Base-by-base conservation (phyloP, 2,329 filamentous ascomycete species). In the Penicillium sp. region DNA sequence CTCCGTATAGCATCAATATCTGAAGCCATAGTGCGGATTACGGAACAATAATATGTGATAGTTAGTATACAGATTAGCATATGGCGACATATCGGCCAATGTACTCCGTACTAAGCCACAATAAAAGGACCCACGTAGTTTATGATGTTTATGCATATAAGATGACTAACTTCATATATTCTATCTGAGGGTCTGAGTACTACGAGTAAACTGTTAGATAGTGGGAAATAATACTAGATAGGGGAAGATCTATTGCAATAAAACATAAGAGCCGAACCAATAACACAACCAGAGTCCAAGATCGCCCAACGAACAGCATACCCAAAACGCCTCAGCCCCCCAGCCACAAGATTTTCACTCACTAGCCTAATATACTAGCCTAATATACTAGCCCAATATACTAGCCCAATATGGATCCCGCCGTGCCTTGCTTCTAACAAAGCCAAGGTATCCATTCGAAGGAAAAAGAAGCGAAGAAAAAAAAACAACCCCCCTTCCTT, bases 321-420 rank as follows among this genome's bases (percentile, higher is more conserved):
- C 35, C 35, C 48, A 29, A 50, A 27, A 50, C 47, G n/a, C 15
- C 29, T 47, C 21, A 19, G 21, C 35, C 36, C 6, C 36, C 19
- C 49, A 52, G 38, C 50, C 50, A 19, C 50, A 36, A 48, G 58
- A 59, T 56, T 56, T 44, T 31, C 38, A 33, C 29, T 6, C 53
- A 44, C 31, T 43, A 56, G 48, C 39, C 47, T 39, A 55, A 51
- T 38, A 7, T 5, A 44, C 47, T 43, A 55, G 33, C 38, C 48
- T 39, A 56, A 56, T 52, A 8, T 12, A n/a, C n/a, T n/a, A 56
- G 48, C 39, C 47, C 47, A 55, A 51, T 38, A 7, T 5, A 44
- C 47, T 43, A 55, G 33, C 38, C 48, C 48, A 56, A 56, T 52
- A 8, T 12, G 41, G 6, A 31, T 23, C 33, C 53, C 49, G 25